A percentile compares a stretch with the other conserved stretches of the same genome.
These are phyloP conservation scores for Aspergillus tubingensis DNA, from an alignment of 2,329 filamentous ascomycete species.

Conservation along the genomic window DNA sequence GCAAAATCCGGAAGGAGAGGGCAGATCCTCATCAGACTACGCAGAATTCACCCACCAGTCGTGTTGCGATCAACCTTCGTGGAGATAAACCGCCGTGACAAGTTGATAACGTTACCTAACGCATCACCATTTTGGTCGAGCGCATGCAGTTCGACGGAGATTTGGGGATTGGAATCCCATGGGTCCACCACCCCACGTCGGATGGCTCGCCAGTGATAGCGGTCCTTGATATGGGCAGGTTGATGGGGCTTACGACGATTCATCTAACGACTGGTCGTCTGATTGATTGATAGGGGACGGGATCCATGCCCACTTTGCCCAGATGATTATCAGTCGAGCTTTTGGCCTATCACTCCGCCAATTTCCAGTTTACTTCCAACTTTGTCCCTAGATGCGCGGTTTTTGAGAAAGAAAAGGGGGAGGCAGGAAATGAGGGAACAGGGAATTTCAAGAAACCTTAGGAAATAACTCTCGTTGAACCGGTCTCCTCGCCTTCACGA, in stretches of 20 bases:
- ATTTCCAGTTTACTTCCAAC: background rate
- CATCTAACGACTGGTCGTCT: slow-evolving; percentile 1
- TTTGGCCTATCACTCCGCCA: slow-evolving; percentile 2
- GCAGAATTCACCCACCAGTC: background rate
- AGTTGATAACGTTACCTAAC: background rate
- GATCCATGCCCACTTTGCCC: slow-evolving; percentile 1
- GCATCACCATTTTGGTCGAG: background rate
- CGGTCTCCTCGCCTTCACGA: background rate
- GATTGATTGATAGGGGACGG: slow-evolving; percentile 3
- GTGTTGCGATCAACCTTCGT: background rate
- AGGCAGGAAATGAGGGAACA: background rate
- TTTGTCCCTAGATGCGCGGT: background rate
- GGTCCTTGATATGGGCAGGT: background rate
- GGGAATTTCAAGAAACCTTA: background rate
- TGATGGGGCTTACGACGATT: slow-evolving; percentile 10
- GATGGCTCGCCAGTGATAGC: background rate
- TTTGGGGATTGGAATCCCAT: background rate
- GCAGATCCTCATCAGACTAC: slow-evolving; percentile 11
- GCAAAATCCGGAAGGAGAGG: slow-evolving; percentile 1
- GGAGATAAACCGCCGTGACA: slow-evolving; percentile 10
- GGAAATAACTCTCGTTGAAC: background rate
- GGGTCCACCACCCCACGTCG: background rate
- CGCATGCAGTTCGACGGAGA: background rate
- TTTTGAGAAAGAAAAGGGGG: background rate
- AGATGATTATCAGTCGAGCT: slow-evolving; percentile 1